phyloP scores from a whole-genome alignment of 2,329 filamentous ascomycete species.

The Aspergillus quadricinctus region DNA sequence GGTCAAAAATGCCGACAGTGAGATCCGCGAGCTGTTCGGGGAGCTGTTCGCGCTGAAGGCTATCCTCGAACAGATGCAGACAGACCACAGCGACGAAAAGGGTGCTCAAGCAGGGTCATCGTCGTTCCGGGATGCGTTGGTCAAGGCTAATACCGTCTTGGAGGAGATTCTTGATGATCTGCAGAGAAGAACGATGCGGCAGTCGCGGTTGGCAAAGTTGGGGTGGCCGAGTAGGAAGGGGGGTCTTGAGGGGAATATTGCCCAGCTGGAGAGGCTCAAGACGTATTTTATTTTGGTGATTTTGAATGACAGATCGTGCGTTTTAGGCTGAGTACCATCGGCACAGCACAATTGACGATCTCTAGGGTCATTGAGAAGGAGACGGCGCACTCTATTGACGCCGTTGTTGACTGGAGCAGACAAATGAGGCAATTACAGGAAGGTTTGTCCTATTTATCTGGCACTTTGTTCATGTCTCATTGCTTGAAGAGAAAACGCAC shows the following conservation, averaged over 20 bases:
- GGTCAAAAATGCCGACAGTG: neutral
- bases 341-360: neutral
- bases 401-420: neutral
- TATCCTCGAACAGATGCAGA: neutral
- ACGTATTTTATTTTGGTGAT: neutral
- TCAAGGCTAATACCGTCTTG: neutral
- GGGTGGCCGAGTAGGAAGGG: neutral
- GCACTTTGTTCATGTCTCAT: neutral
- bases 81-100: neutral
- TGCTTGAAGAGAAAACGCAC: neutral
- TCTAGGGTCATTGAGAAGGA: neutral
- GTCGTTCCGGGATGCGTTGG: neutral
- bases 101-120: neutral
- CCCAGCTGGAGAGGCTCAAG: neutral
- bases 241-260: neutral
- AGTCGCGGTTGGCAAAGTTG: neutral
- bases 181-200: neutral
- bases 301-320: neutral
- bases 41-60: neutral
- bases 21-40: neutral
- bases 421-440: neutral
- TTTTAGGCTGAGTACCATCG: neutral
- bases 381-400: neutral
- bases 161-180: constrained; percentile 14
- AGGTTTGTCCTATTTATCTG: neutral